These are phyloP conservation scores for Herpetomonas tarakana DNA, from an alignment of 208 protist genomes.

Conservation along the genomic window DNA sequence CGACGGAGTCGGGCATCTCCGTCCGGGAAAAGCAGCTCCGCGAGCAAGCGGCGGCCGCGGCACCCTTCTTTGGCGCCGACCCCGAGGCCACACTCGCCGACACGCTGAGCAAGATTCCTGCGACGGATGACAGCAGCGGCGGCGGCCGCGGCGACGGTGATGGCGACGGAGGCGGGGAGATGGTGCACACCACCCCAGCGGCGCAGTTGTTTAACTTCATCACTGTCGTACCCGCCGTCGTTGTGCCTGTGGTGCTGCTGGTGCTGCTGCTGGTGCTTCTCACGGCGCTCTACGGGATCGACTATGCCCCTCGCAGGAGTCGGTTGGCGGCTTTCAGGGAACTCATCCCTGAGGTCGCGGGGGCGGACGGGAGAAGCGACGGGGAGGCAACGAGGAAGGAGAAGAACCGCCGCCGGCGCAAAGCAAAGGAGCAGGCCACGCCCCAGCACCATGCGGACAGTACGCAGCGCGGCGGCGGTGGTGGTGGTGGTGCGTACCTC, in stretches of 20 bases:
- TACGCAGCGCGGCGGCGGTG: no score
- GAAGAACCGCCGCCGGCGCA: no score
- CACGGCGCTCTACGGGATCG: neutral
- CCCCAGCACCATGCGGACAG: no score
- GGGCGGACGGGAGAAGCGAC: no score
- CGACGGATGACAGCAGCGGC: no score
- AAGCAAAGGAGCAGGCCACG: no score
- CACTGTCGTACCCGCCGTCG: constrained; percentile 1
- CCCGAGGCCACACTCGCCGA: constrained; percentile 7
- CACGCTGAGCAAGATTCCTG: neutral
- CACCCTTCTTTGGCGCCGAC: constrained; percentile 6
- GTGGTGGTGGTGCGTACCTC: no score
- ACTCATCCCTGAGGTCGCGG: no score
- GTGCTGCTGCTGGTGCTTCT: constrained; percentile 10
- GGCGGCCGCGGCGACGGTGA: no score
- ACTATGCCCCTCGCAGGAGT: neutral
- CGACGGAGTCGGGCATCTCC: neutral
- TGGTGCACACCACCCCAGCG: neutral
- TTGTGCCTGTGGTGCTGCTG: constrained; percentile 11
- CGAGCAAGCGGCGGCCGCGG: neutral
- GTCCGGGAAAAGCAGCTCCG: neutral
- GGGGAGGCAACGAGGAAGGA: no score
- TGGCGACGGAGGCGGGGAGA: no score
- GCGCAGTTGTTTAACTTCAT: neutral
- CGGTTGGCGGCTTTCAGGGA: no score